Base-by-base conservation (phyloP, 192 early-diverging fungal genomes). In the Gaertneriomyces sp. region DNA sequence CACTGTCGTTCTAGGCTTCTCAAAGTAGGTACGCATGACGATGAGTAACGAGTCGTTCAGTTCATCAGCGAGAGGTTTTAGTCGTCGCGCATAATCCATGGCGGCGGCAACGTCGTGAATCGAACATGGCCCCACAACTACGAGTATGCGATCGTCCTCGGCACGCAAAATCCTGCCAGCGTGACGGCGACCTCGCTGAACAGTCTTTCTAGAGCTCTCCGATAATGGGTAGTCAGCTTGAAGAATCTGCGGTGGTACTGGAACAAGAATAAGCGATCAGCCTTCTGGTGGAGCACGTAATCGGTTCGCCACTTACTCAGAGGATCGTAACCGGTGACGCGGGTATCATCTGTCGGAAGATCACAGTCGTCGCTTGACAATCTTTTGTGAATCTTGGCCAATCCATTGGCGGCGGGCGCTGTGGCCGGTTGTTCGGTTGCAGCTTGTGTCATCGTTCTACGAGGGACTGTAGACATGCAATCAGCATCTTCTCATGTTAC, bases 21-120 rank as follows among this genome's bases (percentile, higher is more conserved):
- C 95, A 89, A 98, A 96, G 85, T 98, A 98, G 58, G 88, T 85
- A 39, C 95, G 88, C 95, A 98, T 98, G 52, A 98, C 74, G 66
- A 98, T 90, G 39, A 90, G 63, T 47, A 98, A 69, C 16, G 91
- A 51, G 45, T 74, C 66, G 25, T 72, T 19, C 43, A 71, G 19
- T 38, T 71, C 52, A 11, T 78, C 73, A 7, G 58, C 66, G 12
- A 70, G 43, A 33, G 6, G 66, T 64, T 70, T 79, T 51, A 84
- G 52, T 50, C 52, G 53, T 7, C 25, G 10, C 10, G 45, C 79
- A 83, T 98, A 98, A 60, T 91, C 93, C 17, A 90, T 61, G 7
- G 94, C 95, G 8, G 90, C 88, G n/a, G 85, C 69, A 43, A 86
- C 77, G 72, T 98, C 91, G 74, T 98, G 95, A 71, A 98, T 98